These are phyloP conservation scores for Flaveria ramosissima DNA, from an alignment of 129 eudicot species.

Conservation along the genomic window DNA sequence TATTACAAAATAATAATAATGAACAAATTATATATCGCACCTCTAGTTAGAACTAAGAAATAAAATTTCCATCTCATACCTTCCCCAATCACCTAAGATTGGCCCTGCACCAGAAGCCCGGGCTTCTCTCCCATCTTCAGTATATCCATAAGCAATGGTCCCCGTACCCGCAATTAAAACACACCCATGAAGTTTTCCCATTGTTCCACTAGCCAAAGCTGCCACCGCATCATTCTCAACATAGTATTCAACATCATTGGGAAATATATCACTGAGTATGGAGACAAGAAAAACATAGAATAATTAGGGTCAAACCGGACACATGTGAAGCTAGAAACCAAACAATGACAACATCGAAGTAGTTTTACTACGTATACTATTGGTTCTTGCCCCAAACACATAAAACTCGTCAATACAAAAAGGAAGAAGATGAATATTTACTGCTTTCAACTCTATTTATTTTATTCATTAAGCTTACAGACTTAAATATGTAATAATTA, in stretches of 20 bases:
- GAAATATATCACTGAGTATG: constrained; percentile 66
- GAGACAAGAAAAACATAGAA: constrained; percentile 1
- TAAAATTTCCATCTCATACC: constrained; percentile 41
- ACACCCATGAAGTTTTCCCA: constrained; percentile 99
- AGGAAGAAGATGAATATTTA: too few species aligned
- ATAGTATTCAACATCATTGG: constrained; percentile 54
- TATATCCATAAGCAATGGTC: constrained; percentile 87
- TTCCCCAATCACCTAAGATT: constrained; percentile 97
- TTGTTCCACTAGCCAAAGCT: constrained; percentile 94
- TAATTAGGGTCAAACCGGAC: too few species aligned
- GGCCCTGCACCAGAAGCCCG: constrained; percentile 99
- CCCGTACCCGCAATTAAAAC: constrained; percentile 97
- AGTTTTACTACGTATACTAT: too few species aligned
- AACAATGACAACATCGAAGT: too few species aligned
- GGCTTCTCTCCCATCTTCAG: constrained; percentile 88
- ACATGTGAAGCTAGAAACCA: too few species aligned
- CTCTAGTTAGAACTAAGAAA: background rate
- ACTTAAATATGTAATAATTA: too few species aligned
- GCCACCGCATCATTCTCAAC: constrained; percentile 98
- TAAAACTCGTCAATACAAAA: too few species aligned
- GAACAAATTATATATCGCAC: background rate
- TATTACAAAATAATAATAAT: too few species aligned
- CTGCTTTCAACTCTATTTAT: too few species aligned
- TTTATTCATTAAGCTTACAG: too few species aligned
- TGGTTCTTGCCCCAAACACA: too few species aligned